Evolutionary conservation across 345 rosid species (phyloP).

Genomic region (Erodium maritimum): DNA sequence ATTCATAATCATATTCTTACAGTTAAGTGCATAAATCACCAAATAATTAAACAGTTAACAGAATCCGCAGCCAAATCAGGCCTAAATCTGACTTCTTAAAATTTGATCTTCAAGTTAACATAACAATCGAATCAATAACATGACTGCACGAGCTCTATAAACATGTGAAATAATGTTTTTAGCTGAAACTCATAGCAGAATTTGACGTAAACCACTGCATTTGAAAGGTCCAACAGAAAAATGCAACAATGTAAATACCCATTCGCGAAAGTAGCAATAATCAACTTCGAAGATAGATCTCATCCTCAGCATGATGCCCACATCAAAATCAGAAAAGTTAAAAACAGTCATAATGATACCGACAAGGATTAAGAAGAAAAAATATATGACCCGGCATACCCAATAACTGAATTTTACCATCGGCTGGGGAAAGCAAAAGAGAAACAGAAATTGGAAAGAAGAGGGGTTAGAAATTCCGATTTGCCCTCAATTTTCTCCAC

Average conservation of each 20-base stretch:
- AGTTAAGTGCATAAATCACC: not conserved
- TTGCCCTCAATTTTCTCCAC: constrained; percentile 9
- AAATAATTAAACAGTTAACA: not conserved
- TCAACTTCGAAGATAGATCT: not conserved
- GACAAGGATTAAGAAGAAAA: too few relatives aligned
- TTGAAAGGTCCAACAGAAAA: not conserved
- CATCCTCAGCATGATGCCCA: too few relatives aligned
- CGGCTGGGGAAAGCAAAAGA: not conserved
- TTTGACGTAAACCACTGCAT: not conserved
- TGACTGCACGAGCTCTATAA: not conserved
- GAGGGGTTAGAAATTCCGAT: not conserved
- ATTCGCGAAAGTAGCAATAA: not conserved
- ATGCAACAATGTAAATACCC: not conserved
- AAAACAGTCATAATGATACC: not conserved
- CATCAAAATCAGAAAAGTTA: too few relatives aligned
- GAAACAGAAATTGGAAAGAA: not conserved
- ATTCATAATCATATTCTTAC: not conserved
- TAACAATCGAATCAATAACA: too few relatives aligned
- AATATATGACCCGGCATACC: not conserved
- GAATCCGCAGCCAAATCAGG: not conserved
- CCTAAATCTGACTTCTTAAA: too few relatives aligned
- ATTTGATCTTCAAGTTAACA: too few relatives aligned
- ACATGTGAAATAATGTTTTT: not conserved
- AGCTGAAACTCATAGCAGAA: not conserved
- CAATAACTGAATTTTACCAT: not conserved